A percentile compares a stretch with the other conserved stretches of the same genome.
Evolutionary conservation across 2,329 filamentous ascomycete species (phyloP).

Genomic region (Triangularia setosa): DNA sequence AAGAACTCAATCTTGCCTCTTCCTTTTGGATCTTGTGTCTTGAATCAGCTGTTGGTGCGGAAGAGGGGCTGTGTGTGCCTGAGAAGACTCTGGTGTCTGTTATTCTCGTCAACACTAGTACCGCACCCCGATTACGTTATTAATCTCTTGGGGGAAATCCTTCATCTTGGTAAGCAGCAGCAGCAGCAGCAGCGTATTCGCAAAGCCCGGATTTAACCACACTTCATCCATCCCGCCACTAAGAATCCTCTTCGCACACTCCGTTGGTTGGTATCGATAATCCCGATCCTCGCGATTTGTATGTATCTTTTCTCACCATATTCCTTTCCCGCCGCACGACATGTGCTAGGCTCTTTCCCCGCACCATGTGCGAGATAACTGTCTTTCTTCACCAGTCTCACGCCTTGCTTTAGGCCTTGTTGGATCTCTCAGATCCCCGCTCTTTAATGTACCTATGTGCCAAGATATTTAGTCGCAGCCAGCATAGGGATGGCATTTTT

Average conservation of each 20-base stretch:
- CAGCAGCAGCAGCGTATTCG: too few species aligned
- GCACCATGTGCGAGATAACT: too few species aligned
- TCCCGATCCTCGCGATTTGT: neutral
- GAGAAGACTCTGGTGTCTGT: too few species aligned
- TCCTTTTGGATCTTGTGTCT: neutral
- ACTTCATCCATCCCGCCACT: neutral
- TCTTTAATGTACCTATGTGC: too few species aligned
- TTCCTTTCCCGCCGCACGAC: neutral
- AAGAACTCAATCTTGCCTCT: constrained; percentile 3
- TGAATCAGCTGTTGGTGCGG: neutral
- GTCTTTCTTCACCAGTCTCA: neutral
- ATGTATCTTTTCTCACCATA: too few species aligned
- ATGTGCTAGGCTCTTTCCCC: neutral
- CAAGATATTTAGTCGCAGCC: neutral
- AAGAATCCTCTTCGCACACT: neutral
- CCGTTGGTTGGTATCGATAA: neutral
- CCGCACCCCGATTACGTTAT: neutral
- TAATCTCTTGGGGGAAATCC: neutral
- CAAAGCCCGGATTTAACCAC: neutral
- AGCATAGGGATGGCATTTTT: too few species aligned
- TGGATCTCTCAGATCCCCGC: neutral
- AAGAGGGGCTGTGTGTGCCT: neutral
- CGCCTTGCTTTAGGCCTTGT: neutral
- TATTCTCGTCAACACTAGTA: neutral
- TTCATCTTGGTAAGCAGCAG: neutral